These are phyloP conservation scores for Quercus glauca DNA, from an alignment of 306 rosid genomes.

Conservation along the genomic window DNA sequence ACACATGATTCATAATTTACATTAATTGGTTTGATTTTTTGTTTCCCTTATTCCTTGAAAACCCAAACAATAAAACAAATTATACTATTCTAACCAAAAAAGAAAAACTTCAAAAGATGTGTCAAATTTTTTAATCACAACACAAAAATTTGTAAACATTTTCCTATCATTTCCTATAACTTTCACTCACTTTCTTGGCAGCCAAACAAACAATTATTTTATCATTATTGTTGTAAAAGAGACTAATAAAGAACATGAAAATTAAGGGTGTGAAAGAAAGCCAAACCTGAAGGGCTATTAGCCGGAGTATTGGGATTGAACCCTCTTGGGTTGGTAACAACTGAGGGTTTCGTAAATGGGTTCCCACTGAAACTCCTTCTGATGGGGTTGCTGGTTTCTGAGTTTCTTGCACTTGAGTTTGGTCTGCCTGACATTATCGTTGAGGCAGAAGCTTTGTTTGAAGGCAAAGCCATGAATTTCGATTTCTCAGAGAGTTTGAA, in stretches of 20 bases:
- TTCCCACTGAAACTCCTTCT: slow-evolving; percentile 74
- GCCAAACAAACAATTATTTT: slow-evolving; percentile 22
- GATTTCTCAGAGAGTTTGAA: neutral
- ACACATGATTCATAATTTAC: too few relatives aligned
- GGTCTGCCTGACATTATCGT: slow-evolving; percentile 25
- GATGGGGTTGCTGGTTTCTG: slow-evolving; percentile 51
- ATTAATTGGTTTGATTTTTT: too few relatives aligned
- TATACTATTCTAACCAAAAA: too few relatives aligned
- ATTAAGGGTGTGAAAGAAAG: neutral
- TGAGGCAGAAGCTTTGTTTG: slow-evolving; percentile 48
- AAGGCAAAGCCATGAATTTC: slow-evolving; percentile 38
- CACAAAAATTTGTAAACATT: too few relatives aligned
- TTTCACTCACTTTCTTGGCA: slow-evolving; percentile 19
- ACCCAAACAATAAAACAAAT: neutral
- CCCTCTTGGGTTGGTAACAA: slow-evolving; percentile 38
- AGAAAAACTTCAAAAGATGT: too few relatives aligned
- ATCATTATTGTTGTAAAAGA: neutral
- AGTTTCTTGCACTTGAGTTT: slow-evolving; percentile 56
- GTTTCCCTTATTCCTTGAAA: neutral
- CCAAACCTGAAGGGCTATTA: slow-evolving; percentile 67
- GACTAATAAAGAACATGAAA: neutral
- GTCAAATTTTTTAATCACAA: too few relatives aligned
- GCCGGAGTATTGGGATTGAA: slow-evolving; percentile 57
- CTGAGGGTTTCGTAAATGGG: slow-evolving; percentile 63
- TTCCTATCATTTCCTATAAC: neutral